phyloP scores from a whole-genome alignment of 768 basidiomycete species.

The Basidioascus undulatus region DNA sequence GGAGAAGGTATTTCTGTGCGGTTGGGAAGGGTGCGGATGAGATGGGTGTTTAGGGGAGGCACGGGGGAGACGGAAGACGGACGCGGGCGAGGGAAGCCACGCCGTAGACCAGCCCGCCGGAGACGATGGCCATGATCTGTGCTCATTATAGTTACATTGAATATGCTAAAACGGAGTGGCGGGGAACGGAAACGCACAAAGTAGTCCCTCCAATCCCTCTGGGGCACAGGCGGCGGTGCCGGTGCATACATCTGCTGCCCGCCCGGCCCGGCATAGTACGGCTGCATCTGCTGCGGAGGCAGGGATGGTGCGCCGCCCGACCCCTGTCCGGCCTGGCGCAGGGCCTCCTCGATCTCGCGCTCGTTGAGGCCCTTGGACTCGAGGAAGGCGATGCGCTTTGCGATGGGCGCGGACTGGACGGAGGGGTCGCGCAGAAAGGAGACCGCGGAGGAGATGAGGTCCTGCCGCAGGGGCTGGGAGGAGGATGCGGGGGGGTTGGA shows the following conservation, averaged over 20 bases:
- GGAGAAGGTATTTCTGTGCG: conserved; percentile 60
- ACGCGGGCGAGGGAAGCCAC: conserved; percentile 58
- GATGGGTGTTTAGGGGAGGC: background rate
- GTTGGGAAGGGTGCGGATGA: background rate
- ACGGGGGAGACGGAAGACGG: conserved; percentile 6
- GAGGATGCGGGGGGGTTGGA: too few relatives aligned
- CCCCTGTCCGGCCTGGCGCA: conserved; percentile 30
- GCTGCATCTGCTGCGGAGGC: conserved; percentile 3
- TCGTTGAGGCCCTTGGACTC: conserved; percentile 73
- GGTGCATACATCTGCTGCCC: conserved; percentile 1
- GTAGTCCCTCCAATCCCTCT: conserved; percentile 91
- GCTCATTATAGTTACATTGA: conserved; percentile 4
- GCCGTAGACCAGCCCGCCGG: conserved; percentile 61
- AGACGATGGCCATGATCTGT: conserved; percentile 79
- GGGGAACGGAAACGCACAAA: conserved; percentile 36
- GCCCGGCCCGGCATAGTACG: background rate
- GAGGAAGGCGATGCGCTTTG: conserved; percentile 78
- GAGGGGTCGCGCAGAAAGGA: conserved; percentile 14
- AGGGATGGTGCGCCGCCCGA: background rate
- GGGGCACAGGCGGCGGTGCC: conserved; percentile 24
- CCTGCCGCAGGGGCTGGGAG: too few relatives aligned
- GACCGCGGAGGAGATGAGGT: conserved; percentile 8
- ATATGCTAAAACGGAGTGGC: conserved; percentile 12
- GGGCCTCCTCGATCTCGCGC: conserved; percentile 61
- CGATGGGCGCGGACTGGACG: conserved; percentile 40